Evolutionary conservation across 257 asterid genomes (phyloP).

Genomic region (Ballota nigra): DNA sequence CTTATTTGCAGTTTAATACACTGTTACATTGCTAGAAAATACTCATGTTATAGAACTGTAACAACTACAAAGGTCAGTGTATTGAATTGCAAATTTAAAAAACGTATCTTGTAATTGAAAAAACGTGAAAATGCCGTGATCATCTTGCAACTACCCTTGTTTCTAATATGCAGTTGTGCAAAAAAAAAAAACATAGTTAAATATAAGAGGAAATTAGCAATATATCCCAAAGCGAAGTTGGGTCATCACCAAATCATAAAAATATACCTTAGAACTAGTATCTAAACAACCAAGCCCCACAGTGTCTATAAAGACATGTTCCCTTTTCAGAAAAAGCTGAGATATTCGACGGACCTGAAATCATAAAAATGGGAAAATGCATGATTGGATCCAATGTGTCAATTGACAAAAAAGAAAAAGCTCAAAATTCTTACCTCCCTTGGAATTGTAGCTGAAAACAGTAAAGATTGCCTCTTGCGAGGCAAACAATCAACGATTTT

Average conservation of each 20-base stretch:
- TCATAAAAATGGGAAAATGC: constrained; percentile 19
- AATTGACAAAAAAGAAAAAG: background rate
- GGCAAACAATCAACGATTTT: constrained; percentile 93
- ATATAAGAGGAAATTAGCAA: background rate
- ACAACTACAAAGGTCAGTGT: too few species aligned
- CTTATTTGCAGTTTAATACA: too few species aligned
- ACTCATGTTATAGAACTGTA: too few species aligned
- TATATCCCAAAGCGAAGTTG: background rate
- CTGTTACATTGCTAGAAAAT: too few species aligned
- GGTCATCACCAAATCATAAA: background rate
- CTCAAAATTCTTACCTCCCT: constrained; percentile 64
- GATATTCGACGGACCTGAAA: constrained; percentile 89
- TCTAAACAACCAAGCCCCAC: constrained; percentile 72
- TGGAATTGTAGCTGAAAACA: constrained; percentile 83
- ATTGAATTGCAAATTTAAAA: too few species aligned
- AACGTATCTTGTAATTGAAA: too few species aligned
- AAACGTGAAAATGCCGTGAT: too few species aligned
- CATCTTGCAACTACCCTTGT: too few species aligned
- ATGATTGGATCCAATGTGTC: background rate
- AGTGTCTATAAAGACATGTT: constrained; percentile 74
- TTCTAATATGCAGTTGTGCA: too few species aligned
- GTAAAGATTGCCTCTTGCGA: constrained; percentile 77
- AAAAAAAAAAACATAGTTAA: background rate
- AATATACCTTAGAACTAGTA: constrained; percentile 61
- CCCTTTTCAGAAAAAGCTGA: constrained; percentile 82